Percentiles rank a stretch among this genome's conserved stretches.
These are phyloP conservation scores for Puccinia triticina DNA, from an alignment of 1,284 basidiomycete genomes.

Conservation along the genomic window DNA sequence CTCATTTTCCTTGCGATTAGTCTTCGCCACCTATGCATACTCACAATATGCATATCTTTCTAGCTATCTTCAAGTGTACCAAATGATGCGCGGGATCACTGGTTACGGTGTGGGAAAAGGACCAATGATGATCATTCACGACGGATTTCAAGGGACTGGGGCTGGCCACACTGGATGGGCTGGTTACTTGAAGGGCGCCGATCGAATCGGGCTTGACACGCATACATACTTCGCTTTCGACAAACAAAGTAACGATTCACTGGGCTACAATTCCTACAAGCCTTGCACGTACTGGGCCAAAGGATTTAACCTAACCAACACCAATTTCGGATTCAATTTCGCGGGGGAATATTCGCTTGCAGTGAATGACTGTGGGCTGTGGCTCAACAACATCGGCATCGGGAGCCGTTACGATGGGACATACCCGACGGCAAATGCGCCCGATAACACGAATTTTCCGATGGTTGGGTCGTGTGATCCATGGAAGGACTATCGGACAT, in stretches of 20 bases:
- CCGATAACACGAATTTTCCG: slow-evolving; percentile 1
- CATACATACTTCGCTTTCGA: slow-evolving; percentile 61
- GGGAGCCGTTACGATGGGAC: slow-evolving; percentile 54
- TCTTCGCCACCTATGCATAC: not conserved
- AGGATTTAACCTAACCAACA: slow-evolving; percentile 55
- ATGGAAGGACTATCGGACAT: slow-evolving; percentile 55
- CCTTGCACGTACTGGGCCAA: slow-evolving; percentile 57
- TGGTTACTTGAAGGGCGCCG: slow-evolving; percentile 65
- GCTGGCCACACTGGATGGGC: slow-evolving; percentile 53
- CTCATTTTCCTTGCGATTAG: not conserved
- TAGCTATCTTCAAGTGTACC: slow-evolving; percentile 76
- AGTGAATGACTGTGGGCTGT: slow-evolving; percentile 54
- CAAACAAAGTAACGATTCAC: slow-evolving; percentile 46
- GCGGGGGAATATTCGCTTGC: slow-evolving; percentile 59
- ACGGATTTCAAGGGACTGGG: slow-evolving; percentile 69
- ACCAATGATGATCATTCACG: slow-evolving; percentile 74
- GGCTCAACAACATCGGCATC: slow-evolving; percentile 52
- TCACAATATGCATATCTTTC: not conserved
- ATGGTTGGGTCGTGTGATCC: slow-evolving; percentile 53
- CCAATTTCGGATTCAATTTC: slow-evolving; percentile 58
- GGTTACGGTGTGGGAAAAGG: slow-evolving; percentile 81
- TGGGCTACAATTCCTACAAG: slow-evolving; percentile 51
- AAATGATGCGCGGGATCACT: slow-evolving; percentile 73
- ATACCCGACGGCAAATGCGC: slow-evolving; percentile 29
- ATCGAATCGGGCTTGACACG: slow-evolving; percentile 73